These are phyloP conservation scores for Globisporangium cystogenes DNA, from an alignment of 352 stramenopile species.

Conservation along the genomic window DNA sequence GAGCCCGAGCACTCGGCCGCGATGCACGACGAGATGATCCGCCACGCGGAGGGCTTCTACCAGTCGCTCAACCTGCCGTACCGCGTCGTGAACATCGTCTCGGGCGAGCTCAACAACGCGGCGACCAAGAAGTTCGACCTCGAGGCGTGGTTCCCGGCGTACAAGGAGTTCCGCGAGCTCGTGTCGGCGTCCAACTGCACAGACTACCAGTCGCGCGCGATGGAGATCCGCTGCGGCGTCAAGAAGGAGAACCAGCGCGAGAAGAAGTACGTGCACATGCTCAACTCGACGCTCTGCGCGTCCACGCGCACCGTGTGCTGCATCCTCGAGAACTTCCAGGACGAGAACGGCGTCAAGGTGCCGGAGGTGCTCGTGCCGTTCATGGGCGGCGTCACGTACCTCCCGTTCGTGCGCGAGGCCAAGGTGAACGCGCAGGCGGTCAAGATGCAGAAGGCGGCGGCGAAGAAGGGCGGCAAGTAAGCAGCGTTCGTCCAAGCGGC, in stretches of 20 bases:
- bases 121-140: constrained; percentile 99
- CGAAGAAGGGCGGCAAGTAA: constrained; percentile 86
- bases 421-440: constrained; percentile 88
- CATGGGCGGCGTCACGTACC: constrained; percentile 98
- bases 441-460: constrained; percentile 95
- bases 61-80: constrained; percentile 98
- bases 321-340: constrained; percentile 99
- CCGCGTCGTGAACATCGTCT: constrained; percentile 99
- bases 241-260: constrained; percentile 94
- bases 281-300: constrained; percentile 98
- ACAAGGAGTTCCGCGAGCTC: constrained; percentile 98
- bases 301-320: constrained; percentile 98
- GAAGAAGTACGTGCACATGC: constrained; percentile 99
- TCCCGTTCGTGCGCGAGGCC: constrained; percentile 96
- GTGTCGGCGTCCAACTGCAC: constrained; percentile 99
- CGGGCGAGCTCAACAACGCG: constrained; percentile 97
- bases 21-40: constrained; percentile 93
- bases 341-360: constrained; percentile 95
- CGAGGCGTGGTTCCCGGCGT: constrained; percentile 98
- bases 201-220: constrained; percentile 96
- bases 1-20: constrained; percentile 90
- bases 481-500: not conserved
- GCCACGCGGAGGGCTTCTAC: constrained; percentile 97
- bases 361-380: constrained; percentile 97
- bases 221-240: constrained; percentile 95